Base-by-base conservation (phyloP, 345 rosid genomes). In the Lumnitzera littorea region DNA sequence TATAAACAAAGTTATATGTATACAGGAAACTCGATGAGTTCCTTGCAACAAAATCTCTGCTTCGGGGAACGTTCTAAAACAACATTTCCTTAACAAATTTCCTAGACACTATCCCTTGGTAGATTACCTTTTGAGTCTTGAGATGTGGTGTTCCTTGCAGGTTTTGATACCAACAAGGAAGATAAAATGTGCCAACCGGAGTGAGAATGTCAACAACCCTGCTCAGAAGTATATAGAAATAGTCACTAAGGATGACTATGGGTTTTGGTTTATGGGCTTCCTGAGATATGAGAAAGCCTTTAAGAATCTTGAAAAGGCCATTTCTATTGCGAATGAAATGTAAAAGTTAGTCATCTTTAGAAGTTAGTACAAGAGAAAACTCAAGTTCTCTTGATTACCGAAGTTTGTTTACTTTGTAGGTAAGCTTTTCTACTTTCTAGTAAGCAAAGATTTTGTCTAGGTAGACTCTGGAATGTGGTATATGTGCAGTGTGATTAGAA, bases 181-280 rank as follows among this genome's bases (percentile, higher is more conserved):
- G 69, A 68, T 79, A 3, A 65, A 66, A 53, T 41, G 50, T 2
- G 67, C 29, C 46, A 50, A 66, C 51, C 46, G 55, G 23, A 70
- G 72, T 3, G 70, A 65, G 61, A 78, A 74, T 23, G 67, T 69
- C 65, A 56, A 72, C 60, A 74, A 74, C 55, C 76, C 84, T 8
- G 57, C 62, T 9, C 64, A 76, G 65, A 79, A 76, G 64, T 75
- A 61, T 64, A 61, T 76, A 31, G 60, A 50, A 64, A 60, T 79
- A 15, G 67, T 66, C 15, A 76, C 81, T 0, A 64, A 62, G n/a
- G 81, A 71, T 29, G 64, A 74, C 24, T 71, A 58, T 53, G 76
- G 76, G 23, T 76, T 79, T 58, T 74, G 76, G 80, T 76, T 79
- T 31, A 61, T 76, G 78, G 80, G 80, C 0, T 76, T 79, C 57